phyloP scores from a whole-genome alignment of 768 basidiomycete genomes.

The Calocera cornea region DNA sequence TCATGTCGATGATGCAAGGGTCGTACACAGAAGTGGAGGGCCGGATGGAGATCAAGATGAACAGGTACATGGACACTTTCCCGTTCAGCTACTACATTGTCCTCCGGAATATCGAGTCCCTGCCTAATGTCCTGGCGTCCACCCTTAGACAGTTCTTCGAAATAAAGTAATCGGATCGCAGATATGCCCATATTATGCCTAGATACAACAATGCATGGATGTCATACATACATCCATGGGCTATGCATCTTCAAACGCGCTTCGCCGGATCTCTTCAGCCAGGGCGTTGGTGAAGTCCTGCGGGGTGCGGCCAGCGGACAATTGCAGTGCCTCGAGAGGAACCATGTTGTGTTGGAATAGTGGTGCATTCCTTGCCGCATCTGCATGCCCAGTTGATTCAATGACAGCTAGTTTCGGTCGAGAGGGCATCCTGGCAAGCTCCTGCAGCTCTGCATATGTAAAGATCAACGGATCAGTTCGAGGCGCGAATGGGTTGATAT shows the following conservation, averaged over 20 bases:
- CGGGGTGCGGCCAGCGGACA: conserved; percentile 61
- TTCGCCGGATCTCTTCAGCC: conserved; percentile 20
- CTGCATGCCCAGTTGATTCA: conserved; percentile 60
- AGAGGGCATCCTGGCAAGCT: conserved; percentile 18
- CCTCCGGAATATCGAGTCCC: conserved; percentile 74
- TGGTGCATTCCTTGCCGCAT: conserved; percentile 53
- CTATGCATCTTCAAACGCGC: background rate
- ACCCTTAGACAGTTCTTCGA: conserved; percentile 90
- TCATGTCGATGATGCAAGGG: conserved; percentile 84
- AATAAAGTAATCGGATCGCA: background rate
- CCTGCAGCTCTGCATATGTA: conserved; percentile 58
- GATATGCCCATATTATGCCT: too few species aligned
- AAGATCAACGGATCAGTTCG: conserved; percentile 84
- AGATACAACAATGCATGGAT: too few species aligned
- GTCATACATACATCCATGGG: too few species aligned
- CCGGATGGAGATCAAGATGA: conserved; percentile 71
- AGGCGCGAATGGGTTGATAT: conserved; percentile 79
- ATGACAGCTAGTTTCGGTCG: conserved; percentile 45
- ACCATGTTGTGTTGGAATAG: conserved; percentile 77
- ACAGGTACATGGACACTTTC: conserved; percentile 87
- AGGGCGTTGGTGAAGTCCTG: conserved; percentile 52
- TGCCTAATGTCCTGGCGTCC: conserved; percentile 78
- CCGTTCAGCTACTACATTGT: conserved; percentile 97
- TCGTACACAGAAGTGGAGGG: conserved; percentile 73
- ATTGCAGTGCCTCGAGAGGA: conserved; percentile 70